These are phyloP conservation scores for Ogataea trehalophila DNA, from an alignment of 805 yeast genomes.

Conservation along the genomic window DNA sequence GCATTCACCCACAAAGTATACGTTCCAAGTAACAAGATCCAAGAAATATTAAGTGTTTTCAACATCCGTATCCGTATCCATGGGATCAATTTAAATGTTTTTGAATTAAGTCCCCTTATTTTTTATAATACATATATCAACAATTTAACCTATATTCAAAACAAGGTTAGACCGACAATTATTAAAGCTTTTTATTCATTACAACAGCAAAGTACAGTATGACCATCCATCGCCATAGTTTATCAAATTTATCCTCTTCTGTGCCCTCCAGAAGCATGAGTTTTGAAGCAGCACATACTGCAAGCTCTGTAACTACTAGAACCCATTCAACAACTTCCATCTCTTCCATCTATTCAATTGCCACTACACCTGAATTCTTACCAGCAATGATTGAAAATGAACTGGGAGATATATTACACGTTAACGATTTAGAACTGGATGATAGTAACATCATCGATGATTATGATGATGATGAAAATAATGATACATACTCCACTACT, in stretches of 20 bases:
- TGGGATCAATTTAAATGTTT: too few relatives aligned
- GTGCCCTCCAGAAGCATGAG: background rate
- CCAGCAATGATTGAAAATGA: conserved; percentile 27
- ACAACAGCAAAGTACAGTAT: background rate
- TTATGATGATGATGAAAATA: conserved; percentile 5
- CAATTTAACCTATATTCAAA: too few relatives aligned
- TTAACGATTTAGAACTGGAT: conserved; percentile 18
- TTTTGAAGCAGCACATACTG: background rate
- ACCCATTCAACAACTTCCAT: conserved; percentile 21
- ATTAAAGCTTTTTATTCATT: too few relatives aligned
- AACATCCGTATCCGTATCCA: too few relatives aligned
- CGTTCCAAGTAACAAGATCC: too few relatives aligned
- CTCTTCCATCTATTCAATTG: conserved; percentile 16
- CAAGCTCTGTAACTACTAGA: background rate
- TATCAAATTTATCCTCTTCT: background rate
- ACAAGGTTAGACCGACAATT: too few relatives aligned
- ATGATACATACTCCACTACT: conserved; percentile 2
- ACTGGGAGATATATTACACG: conserved; percentile 23
- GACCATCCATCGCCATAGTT: background rate
- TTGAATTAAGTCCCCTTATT: too few relatives aligned
- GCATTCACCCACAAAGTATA: too few relatives aligned
- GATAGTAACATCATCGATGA: conserved; percentile 12
- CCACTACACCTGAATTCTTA: conserved; percentile 29
- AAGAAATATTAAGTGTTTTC: too few relatives aligned
- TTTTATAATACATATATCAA: too few relatives aligned